A percentile compares a stretch with the other conserved stretches of the same genome.
phyloP scores from a whole-genome alignment of 2,329 filamentous ascomycete genomes.

The Leptographium wingfieldii region DNA sequence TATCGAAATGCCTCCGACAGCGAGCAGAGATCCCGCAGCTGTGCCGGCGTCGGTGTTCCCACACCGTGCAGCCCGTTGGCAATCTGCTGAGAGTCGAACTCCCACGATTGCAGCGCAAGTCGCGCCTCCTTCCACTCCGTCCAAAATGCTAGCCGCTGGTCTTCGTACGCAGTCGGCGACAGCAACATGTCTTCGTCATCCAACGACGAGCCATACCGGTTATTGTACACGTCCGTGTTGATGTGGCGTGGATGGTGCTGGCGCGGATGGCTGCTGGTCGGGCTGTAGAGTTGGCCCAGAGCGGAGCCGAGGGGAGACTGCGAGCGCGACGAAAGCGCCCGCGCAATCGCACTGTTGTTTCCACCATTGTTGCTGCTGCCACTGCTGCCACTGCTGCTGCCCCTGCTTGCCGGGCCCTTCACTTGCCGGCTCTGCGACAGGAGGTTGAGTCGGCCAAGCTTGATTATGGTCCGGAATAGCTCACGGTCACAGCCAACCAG shows the following conservation, averaged over 20 bases:
- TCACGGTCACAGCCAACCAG: constrained; percentile 76
- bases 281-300: constrained; percentile 25
- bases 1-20: constrained; percentile 87
- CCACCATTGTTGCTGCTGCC: background rate
- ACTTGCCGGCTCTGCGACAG: constrained; percentile 59
- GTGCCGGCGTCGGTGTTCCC: constrained; percentile 37
- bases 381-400: background rate
- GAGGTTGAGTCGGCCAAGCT: constrained; percentile 72
- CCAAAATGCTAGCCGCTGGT: constrained; percentile 61
- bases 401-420: constrained; percentile 20
- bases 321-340: constrained; percentile 17
- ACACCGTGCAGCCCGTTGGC: constrained; percentile 23
- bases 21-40: constrained; percentile 63
- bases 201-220: constrained; percentile 41
- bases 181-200: constrained; percentile 41
- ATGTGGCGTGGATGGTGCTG: constrained; percentile 21
- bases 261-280: constrained; percentile 21
- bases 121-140: constrained; percentile 74
- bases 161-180: constrained; percentile 37
- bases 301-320: constrained; percentile 22
- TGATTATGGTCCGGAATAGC: constrained; percentile 75
- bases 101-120: constrained; percentile 65
- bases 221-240: constrained; percentile 31
- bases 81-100: constrained; percentile 49
- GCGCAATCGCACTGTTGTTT: constrained; percentile 6